Evolutionary conservation across 176 grass and related monocot genomes (phyloP).

Genomic region (Urochloa ruziziensis): DNA sequence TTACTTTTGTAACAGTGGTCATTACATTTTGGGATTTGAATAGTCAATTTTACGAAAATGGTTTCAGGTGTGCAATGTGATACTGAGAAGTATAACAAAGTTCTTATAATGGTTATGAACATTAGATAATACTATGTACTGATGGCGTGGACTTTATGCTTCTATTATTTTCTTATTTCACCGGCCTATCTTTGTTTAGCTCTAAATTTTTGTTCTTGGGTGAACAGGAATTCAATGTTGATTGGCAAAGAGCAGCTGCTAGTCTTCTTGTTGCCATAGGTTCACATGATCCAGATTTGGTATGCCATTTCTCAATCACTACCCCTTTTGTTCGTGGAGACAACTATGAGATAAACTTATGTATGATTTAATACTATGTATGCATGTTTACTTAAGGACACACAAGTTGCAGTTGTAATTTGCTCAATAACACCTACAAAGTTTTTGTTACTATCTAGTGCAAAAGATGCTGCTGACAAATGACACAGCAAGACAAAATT

Average conservation of each 20-base stretch:
- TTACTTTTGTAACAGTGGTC: not conserved
- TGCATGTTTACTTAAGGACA: not conserved
- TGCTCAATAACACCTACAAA: not conserved
- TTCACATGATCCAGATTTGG: constrained; percentile 85
- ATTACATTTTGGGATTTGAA: not conserved
- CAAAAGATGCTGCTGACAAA: not conserved
- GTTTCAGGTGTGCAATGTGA: not conserved
- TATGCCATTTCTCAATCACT: constrained; percentile 30
- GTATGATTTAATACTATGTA: not conserved
- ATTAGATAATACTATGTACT: not conserved
- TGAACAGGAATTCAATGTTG: constrained; percentile 75
- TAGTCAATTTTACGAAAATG: constrained; percentile 1
- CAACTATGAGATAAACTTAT: constrained; percentile 2
- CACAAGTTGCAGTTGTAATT: not conserved
- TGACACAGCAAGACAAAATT: not conserved
- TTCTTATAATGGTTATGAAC: constrained; percentile 16
- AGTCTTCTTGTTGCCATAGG: constrained; percentile 92
- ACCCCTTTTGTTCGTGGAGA: not conserved
- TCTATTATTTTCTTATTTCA: constrained; percentile 10
- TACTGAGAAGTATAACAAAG: not conserved
- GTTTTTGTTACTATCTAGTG: not conserved
- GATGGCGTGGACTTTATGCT: not conserved
- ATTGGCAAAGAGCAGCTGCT: constrained; percentile 94
- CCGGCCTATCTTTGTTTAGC: not conserved
- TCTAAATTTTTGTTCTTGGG: constrained; percentile 33